Evolutionary conservation across 2,329 filamentous ascomycete genomes (phyloP).

Genomic region (Daldinia sp.): DNA sequence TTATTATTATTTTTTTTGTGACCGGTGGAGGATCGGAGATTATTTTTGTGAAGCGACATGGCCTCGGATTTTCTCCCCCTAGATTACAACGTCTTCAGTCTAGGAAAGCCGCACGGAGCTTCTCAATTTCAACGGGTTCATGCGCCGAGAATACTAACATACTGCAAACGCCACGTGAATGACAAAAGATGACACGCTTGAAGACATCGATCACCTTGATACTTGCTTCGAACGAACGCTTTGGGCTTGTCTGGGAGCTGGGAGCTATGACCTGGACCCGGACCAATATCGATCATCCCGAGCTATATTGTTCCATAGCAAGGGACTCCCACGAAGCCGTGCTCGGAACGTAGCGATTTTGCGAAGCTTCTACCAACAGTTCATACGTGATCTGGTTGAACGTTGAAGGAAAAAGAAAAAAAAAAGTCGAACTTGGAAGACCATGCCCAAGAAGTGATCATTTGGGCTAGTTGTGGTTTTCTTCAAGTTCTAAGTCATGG

Average conservation of each 20-base stretch:
- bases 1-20: constrained; percentile 2
- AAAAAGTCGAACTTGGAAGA: constrained; percentile 6
- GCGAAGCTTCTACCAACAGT: constrained; percentile 12
- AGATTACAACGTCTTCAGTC: constrained; percentile 21
- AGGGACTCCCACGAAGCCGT: constrained; percentile 20
- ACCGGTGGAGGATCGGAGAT: constrained; percentile 32
- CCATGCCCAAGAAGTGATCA: constrained; percentile 7
- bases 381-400: constrained; percentile 2
- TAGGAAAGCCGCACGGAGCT: constrained; percentile 35
- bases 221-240: constrained; percentile 13
- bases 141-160: constrained; percentile 30
- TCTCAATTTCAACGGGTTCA: constrained; percentile 34
- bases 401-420: constrained; percentile 6
- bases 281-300: constrained; percentile 33
- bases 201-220: constrained; percentile 14
- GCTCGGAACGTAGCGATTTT: constrained; percentile 31
- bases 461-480: constrained; percentile 13
- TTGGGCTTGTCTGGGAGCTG: constrained; percentile 9
- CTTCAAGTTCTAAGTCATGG: constrained; percentile 20
- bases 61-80: constrained; percentile 22
- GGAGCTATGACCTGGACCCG: constrained; percentile 15
- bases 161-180: constrained; percentile 30
- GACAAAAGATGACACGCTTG: constrained; percentile 11
- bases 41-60: constrained; percentile 29
- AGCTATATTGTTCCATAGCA: constrained; percentile 20